A percentile compares a stretch with the other conserved stretches of the same genome.
These are phyloP conservation scores for Eudorina sp. DNA, from an alignment of 139 green algal genomes.

Conservation along the genomic window DNA sequence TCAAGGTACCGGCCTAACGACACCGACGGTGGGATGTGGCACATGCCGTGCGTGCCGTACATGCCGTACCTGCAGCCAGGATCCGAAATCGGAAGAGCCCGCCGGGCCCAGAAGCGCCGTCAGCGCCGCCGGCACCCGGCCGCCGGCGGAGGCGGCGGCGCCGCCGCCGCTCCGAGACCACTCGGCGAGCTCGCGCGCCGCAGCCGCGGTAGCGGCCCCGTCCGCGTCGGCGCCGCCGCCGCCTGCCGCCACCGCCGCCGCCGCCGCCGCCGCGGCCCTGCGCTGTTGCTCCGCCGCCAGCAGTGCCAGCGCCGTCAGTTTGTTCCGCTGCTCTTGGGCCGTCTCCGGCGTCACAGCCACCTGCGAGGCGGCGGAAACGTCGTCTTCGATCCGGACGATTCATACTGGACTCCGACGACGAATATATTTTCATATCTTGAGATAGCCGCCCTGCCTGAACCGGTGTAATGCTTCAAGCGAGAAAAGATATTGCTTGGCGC, in stretches of 20 bases:
- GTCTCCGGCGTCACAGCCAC: conserved; percentile 13
- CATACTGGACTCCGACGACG: not conserved
- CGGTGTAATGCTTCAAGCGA: too few species aligned
- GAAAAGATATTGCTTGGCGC: too few species aligned
- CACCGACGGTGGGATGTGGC: too few species aligned
- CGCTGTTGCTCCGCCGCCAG: conserved; percentile 35
- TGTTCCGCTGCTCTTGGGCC: conserved; percentile 4
- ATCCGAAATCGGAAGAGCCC: not conserved
- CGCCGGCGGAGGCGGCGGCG: not conserved
- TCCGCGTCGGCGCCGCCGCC: not conserved
- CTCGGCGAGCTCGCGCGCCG: not conserved
- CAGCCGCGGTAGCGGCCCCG: not conserved
- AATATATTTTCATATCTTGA: too few species aligned
- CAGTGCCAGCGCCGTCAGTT: not conserved
- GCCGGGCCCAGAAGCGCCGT: not conserved
- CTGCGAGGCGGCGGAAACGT: too few species aligned
- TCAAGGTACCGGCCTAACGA: too few species aligned
- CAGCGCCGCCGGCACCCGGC: conserved; percentile 2
- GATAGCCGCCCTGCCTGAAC: too few species aligned
- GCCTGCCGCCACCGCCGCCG: not conserved
- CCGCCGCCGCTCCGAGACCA: not conserved
- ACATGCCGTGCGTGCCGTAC: too few species aligned
- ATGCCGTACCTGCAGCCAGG: conserved; percentile 45
- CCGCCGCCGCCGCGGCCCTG: not conserved
- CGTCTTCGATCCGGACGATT: too few species aligned